Evolutionary conservation across 257 asterid species (phyloP).

Genomic region (Fraxinus americana): DNA sequence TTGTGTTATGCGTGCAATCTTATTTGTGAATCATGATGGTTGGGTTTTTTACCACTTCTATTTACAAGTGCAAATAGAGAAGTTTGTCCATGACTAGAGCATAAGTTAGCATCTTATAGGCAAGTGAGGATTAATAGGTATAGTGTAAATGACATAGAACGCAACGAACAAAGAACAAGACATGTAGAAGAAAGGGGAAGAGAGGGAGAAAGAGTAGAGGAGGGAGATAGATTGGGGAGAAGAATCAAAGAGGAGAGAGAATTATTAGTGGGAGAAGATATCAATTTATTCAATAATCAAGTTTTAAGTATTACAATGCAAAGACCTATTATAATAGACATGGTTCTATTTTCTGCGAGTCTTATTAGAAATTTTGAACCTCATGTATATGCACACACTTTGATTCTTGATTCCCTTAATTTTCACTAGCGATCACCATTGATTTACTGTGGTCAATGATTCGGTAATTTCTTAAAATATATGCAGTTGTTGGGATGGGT

Average conservation of each 20-base stretch:
- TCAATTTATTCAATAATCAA: too few species aligned
- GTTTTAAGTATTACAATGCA: too few species aligned
- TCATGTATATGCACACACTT: background rate
- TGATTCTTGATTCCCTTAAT: slow-evolving; percentile 1
- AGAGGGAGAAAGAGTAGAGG: too few species aligned
- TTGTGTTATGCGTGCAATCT: background rate
- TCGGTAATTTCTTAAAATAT: background rate
- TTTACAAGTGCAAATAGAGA: background rate
- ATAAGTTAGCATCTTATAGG: background rate
- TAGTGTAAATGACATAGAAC: background rate
- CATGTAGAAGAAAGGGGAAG: too few species aligned
- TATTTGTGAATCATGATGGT: background rate
- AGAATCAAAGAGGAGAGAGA: too few species aligned
- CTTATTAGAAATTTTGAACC: background rate
- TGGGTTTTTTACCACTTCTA: background rate
- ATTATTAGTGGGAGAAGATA: too few species aligned
- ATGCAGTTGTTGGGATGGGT: slow-evolving; percentile 91
- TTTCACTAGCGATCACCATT: slow-evolving; percentile 13
- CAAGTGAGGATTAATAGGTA: background rate
- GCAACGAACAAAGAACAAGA: too few species aligned
- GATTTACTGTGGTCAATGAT: background rate
- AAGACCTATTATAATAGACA: background rate
- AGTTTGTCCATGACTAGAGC: too few species aligned
- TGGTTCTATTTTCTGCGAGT: background rate
- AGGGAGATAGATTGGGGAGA: too few species aligned